Evolutionary conservation across 805 yeast species (phyloP).

Genomic region (Metschnikowia anglica): DNA sequence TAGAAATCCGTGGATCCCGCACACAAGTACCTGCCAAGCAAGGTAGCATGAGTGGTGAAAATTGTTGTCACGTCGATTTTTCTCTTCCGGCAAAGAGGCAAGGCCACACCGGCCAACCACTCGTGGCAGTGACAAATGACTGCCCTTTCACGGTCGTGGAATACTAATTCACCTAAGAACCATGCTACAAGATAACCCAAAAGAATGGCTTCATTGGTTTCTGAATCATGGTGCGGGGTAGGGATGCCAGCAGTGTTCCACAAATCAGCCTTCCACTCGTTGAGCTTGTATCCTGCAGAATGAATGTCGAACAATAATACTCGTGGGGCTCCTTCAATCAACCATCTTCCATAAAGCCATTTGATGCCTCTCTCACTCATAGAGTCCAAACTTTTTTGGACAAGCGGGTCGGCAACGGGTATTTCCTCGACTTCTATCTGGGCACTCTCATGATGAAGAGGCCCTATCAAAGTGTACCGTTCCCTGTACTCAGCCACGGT

Average conservation of each 20-base stretch:
- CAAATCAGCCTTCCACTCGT: slow-evolving; percentile 92
- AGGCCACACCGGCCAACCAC: slow-evolving; percentile 96
- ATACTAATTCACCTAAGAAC: slow-evolving; percentile 94
- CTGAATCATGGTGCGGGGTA: slow-evolving; percentile 82
- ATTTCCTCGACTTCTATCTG: slow-evolving; percentile 81
- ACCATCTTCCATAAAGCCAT: slow-evolving; percentile 91
- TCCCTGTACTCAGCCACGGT: slow-evolving; percentile 91
- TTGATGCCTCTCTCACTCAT: slow-evolving; percentile 82
- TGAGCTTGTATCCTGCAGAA: slow-evolving; percentile 64
- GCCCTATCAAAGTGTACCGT: slow-evolving; percentile 85
- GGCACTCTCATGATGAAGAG: slow-evolving; percentile 70
- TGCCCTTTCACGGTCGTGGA: slow-evolving; percentile 79
- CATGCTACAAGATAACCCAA: slow-evolving; percentile 94
- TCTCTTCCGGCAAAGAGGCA: slow-evolving; percentile 89
- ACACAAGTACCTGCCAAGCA: slow-evolving; percentile 90
- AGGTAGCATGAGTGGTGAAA: slow-evolving; percentile 96
- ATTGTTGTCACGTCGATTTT: slow-evolving; percentile 91
- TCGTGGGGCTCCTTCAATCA: slow-evolving; percentile 95
- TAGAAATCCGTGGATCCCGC: slow-evolving; percentile 97
- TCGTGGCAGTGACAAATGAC: slow-evolving; percentile 95
- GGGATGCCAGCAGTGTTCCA: slow-evolving; percentile 94
- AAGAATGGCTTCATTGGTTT: slow-evolving; percentile 88
- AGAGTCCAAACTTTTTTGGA: slow-evolving; percentile 65
- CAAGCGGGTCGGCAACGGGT: slow-evolving; percentile 51
- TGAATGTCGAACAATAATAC: slow-evolving; percentile 84